A percentile compares a stretch with the other conserved stretches of the same genome.
Conservation (phyloP, 176 grass and related monocot genomes). For the Urochloa ruziziensis region DNA sequence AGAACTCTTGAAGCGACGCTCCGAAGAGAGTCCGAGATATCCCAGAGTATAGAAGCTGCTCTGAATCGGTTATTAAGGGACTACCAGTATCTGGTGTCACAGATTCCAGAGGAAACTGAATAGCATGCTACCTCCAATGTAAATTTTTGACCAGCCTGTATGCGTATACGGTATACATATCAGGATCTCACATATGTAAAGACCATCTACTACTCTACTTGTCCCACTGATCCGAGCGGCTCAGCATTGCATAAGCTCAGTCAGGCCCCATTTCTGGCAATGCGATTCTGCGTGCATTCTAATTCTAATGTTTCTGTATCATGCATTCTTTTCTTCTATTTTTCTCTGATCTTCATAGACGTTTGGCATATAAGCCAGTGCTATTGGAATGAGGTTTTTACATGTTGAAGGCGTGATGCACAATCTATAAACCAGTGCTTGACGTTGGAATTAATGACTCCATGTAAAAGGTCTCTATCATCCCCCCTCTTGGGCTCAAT, state of each 20-base stretch:
- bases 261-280: neutral
- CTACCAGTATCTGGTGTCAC: neutral
- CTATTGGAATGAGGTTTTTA: neutral
- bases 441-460: neutral
- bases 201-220: neutral
- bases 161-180: neutral
- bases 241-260: neutral
- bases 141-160: neutral
- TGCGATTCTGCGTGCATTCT: neutral
- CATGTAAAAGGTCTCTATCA: too few species aligned
- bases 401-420: neutral
- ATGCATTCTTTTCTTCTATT: neutral
- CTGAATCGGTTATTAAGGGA: neutral
- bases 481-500: too few species aligned
- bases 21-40: neutral
- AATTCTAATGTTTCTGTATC: neutral
- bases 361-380: neutral
- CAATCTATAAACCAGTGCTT: neutral
- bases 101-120: neutral
- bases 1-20: neutral
- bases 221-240: neutral
- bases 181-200: neutral
- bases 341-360: neutral
- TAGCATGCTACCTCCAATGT: neutral
- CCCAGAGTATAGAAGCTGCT: neutral